Evolutionary conservation across 2,329 filamentous ascomycete genomes (phyloP).

Genomic region (Alternaria sp.): DNA sequence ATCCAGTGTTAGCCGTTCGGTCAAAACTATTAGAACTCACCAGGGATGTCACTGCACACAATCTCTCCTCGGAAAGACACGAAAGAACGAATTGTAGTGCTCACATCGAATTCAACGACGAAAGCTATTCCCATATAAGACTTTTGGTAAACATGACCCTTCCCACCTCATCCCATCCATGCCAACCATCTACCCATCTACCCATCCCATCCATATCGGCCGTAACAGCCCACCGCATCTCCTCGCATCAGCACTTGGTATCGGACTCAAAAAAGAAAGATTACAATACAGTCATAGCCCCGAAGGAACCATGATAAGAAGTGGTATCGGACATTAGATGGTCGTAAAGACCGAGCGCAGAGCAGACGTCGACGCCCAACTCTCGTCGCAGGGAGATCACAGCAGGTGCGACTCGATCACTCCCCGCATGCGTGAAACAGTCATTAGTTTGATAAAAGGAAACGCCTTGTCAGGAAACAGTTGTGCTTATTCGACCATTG

Average conservation of each 20-base stretch:
- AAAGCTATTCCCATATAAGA: conserved; percentile 5
- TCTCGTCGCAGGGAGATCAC: conserved; percentile 1
- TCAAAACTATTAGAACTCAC: neutral
- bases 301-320: conserved; percentile 10
- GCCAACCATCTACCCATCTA: neutral
- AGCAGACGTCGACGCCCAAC: conserved; percentile 34
- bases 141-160: conserved; percentile 22
- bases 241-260: conserved; percentile 26
- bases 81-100: neutral
- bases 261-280: conserved; percentile 27
- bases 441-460: conserved; percentile 18
- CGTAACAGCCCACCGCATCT: conserved; percentile 3
- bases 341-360: conserved; percentile 34
- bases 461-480: neutral
- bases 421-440: conserved; percentile 14
- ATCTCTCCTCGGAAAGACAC: neutral
- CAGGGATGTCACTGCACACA: neutral
- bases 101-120: conserved; percentile 8
- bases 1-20: neutral
- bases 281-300: conserved; percentile 33
- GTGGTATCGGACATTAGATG: conserved; percentile 45
- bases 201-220: neutral
- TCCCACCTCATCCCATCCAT: neutral
- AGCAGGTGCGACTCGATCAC: conserved; percentile 9
- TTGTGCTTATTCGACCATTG: conserved; percentile 35